phyloP scores from a whole-genome alignment of 441 rosid genomes.

The Aleurites moluccanus region DNA sequence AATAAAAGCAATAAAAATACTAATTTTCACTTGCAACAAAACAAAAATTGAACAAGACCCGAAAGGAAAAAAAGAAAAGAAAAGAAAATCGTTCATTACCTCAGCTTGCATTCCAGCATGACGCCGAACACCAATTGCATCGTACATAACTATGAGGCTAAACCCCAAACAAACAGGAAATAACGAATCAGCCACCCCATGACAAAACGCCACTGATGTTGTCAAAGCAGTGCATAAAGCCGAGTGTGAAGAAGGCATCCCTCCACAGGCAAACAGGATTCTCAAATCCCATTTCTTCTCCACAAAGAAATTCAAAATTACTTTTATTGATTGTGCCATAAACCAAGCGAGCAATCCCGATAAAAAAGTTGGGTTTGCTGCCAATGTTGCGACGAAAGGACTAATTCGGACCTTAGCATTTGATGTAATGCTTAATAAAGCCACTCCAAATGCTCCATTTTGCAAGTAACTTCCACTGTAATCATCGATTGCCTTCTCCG shows the following conservation, averaged over 20 bases:
- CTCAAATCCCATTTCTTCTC: slow-evolving; percentile 90
- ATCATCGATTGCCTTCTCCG: slow-evolving; percentile 34
- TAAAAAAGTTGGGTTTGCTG: slow-evolving; percentile 81
- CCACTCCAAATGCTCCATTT: slow-evolving; percentile 61
- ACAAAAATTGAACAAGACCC: neutral
- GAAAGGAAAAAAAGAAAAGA: neutral
- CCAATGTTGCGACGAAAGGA: slow-evolving; percentile 72
- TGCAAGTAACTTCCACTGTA: slow-evolving; percentile 36
- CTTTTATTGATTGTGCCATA: slow-evolving; percentile 54
- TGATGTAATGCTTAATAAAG: slow-evolving; percentile 70
- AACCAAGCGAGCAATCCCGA: slow-evolving; percentile 80
- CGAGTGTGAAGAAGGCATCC: slow-evolving; percentile 98
- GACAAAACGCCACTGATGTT: slow-evolving; percentile 86
- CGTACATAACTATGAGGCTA: slow-evolving; percentile 93
- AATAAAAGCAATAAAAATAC: neutral
- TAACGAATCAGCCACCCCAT: slow-evolving; percentile 84
- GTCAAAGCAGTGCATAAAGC: slow-evolving; percentile 88
- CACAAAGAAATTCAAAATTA: slow-evolving; percentile 71
- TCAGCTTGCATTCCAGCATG: slow-evolving; percentile 98
- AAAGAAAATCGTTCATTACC: slow-evolving; percentile 36
- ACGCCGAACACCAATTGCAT: slow-evolving; percentile 89
- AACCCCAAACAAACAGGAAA: slow-evolving; percentile 96
- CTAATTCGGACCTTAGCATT: slow-evolving; percentile 69
- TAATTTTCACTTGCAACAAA: neutral
- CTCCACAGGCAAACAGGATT: slow-evolving; percentile 72